phyloP scores from a whole-genome alignment of 352 stramenopile species.

The Globisporangium ultimum region DNA sequence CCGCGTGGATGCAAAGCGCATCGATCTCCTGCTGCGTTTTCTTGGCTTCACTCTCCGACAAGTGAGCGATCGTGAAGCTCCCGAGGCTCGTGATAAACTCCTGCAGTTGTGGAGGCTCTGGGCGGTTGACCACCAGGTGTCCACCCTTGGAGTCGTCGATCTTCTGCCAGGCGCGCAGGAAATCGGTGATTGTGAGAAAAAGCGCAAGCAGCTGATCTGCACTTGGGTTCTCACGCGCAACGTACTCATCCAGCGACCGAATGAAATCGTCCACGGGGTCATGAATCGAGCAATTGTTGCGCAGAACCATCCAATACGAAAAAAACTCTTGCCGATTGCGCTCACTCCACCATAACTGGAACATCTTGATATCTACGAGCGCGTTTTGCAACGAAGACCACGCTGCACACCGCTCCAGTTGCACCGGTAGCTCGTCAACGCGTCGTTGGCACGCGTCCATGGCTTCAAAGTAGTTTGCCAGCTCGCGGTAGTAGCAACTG shows the following conservation, averaged over 20 bases:
- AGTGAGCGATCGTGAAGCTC: conserved; percentile 45
- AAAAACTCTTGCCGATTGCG: conserved; percentile 82
- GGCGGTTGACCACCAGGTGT: conserved; percentile 31
- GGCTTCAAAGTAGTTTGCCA: conserved; percentile 71
- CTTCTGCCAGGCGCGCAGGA: conserved; percentile 67
- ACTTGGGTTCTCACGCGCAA: conserved; percentile 54
- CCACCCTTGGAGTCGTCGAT: conserved; percentile 16
- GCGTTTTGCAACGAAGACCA: conserved; percentile 62
- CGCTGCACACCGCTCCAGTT: conserved; percentile 67
- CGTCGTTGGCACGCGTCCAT: conserved; percentile 68
- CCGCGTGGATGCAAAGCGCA: conserved; percentile 51
- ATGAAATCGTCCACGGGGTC: conserved; percentile 82
- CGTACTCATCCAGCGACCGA: conserved; percentile 71
- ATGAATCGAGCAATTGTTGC: conserved; percentile 55
- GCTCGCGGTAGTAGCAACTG: conserved; percentile 66
- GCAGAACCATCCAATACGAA: conserved; percentile 73
- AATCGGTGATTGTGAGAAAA: conserved; percentile 78
- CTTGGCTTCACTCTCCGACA: conserved; percentile 47
- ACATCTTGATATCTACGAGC: conserved; percentile 87
- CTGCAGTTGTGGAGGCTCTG: conserved; percentile 59
- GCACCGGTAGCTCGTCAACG: conserved; percentile 78
- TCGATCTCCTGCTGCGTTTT: conserved; percentile 62
- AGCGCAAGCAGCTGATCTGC: conserved; percentile 64
- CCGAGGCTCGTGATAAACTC: conserved; percentile 71
- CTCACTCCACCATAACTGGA: conserved; percentile 79